Percentiles rank a stretch among this genome's conserved stretches.
phyloP scores from a whole-genome alignment of 1,284 basidiomycete genomes.

The Wolfiporia cocos region DNA sequence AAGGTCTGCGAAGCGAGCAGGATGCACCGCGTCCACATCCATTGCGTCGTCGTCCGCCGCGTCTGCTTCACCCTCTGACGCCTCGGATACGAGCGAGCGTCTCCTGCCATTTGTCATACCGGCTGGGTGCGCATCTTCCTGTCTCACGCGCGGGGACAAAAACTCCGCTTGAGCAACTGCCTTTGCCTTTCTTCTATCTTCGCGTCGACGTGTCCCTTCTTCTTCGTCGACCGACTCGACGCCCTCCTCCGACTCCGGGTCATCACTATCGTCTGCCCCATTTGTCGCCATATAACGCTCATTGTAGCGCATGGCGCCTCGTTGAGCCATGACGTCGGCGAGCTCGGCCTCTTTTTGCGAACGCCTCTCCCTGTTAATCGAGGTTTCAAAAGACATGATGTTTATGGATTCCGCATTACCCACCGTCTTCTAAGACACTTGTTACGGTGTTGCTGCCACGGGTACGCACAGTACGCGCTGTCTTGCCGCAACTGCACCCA shows the following conservation, averaged over 20 bases:
- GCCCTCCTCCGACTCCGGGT: conserved; percentile 22
- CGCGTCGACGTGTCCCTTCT: conserved; percentile 12
- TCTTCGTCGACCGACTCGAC: conserved; percentile 18
- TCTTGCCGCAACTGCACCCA: conserved; percentile 77
- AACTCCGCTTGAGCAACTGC: conserved; percentile 14
- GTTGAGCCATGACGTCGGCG: conserved; percentile 27
- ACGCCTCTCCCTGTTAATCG: conserved; percentile 34
- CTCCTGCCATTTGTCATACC: conserved; percentile 6
- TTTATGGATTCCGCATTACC: conserved; percentile 26
- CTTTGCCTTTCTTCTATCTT: conserved; percentile 13
- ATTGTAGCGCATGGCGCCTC: conserved; percentile 16
- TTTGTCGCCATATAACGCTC: conserved; percentile 11
- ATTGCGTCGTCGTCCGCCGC: conserved; percentile 13
- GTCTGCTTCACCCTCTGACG: conserved; percentile 18
- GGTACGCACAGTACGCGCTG: conserved; percentile 67
- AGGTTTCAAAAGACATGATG: neutral
- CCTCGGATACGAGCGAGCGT: conserved; percentile 10
- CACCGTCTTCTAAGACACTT: conserved; percentile 66
- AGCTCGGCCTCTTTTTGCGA: conserved; percentile 26
- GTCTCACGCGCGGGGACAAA: conserved; percentile 14
- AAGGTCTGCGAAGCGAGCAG: conserved; percentile 42
- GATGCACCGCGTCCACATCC: conserved; percentile 14
- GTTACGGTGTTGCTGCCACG: conserved; percentile 68
- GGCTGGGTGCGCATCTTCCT: conserved; percentile 13
- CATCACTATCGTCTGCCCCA: conserved; percentile 13